These are phyloP conservation scores for Neurospora sp. DNA, from an alignment of 495 filamentous ascomycete species.

Conservation along the genomic window DNA sequence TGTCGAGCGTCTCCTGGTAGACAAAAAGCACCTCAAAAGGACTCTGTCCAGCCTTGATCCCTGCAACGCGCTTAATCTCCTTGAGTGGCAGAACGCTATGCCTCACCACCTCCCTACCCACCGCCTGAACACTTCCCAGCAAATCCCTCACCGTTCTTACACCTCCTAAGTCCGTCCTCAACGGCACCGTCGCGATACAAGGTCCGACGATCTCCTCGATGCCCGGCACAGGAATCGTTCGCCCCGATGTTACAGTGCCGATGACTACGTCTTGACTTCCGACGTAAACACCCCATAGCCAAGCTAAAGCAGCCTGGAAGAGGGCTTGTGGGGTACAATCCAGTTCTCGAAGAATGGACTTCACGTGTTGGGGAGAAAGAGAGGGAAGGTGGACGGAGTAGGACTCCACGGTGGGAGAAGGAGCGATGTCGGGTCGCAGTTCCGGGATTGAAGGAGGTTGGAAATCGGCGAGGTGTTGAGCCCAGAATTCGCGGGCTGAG, in stretches of 20 bases:
- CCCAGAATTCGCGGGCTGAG: conserved; percentile 44
- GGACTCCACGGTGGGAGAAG: conserved; percentile 6
- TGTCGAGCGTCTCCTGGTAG: conserved; percentile 61
- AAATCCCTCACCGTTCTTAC: conserved; percentile 45
- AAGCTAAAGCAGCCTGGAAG: conserved; percentile 60
- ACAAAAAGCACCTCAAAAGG: conserved; percentile 66
- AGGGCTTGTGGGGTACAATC: conserved; percentile 45
- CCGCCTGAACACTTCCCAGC: conserved; percentile 46
- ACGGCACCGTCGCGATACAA: conserved; percentile 57
- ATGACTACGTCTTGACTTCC: conserved; percentile 60
- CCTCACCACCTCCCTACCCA: conserved; percentile 49
- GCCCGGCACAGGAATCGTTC: conserved; percentile 51
- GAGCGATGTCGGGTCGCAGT: conserved; percentile 14
- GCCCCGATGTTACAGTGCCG: conserved; percentile 66
- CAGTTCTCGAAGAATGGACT: conserved; percentile 2
- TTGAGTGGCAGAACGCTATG: conserved; percentile 49
- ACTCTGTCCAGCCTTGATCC: conserved; percentile 32
- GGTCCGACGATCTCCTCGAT: conserved; percentile 68
- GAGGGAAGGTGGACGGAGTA: conserved; percentile 8
- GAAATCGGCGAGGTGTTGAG: conserved; percentile 37
- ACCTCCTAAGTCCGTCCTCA: conserved; percentile 44
- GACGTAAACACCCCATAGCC: conserved; percentile 51
- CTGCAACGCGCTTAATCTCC: conserved; percentile 53
- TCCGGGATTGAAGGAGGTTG: conserved; percentile 32
- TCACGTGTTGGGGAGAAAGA: conserved; percentile 9